A percentile compares a stretch with the other conserved stretches of the same genome.
Conservation (phyloP, 2,329 filamentous ascomycete species). For the Beauveria varroae region DNA sequence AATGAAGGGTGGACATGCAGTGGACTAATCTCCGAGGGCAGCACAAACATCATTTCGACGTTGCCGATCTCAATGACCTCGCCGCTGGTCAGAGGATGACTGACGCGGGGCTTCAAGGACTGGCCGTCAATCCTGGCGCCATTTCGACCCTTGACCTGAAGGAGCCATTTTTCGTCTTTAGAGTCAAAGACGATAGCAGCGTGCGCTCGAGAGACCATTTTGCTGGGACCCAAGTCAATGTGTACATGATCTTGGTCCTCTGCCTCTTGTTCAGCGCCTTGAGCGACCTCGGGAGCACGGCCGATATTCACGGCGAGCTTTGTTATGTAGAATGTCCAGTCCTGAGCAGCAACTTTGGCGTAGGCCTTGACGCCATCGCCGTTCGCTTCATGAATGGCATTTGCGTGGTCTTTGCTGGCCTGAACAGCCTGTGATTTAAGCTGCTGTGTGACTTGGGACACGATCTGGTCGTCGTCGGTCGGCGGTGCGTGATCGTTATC, state of each 20-base stretch:
- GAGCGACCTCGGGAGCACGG: conserved; percentile 49
- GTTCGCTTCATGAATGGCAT: conserved; percentile 54
- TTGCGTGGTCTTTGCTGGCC: conserved; percentile 55
- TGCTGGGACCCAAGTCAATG: conserved; percentile 81
- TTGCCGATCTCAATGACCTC: conserved; percentile 87
- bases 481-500: conserved; percentile 30
- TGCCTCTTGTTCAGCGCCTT: conserved; percentile 34
- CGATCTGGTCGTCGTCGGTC: conserved; percentile 47
- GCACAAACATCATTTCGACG: conserved; percentile 97
- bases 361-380: conserved; percentile 63
- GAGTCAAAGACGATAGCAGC: conserved; percentile 67
- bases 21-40: conserved; percentile 64
- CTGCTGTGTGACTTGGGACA: conserved; percentile 48
- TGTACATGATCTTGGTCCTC: conserved; percentile 54
- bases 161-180: conserved; percentile 67
- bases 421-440: conserved; percentile 44
- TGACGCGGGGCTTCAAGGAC: conserved; percentile 58
- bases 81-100: conserved; percentile 67
- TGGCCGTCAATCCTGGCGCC: conserved; percentile 77
- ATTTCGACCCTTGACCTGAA: conserved; percentile 85
- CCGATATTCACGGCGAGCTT: conserved; percentile 71
- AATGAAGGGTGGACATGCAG: conserved; percentile 63
- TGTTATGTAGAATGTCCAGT: conserved; percentile 81
- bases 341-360: conserved; percentile 72
- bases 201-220: conserved; percentile 71